A percentile compares a stretch with the other conserved stretches of the same genome.
Conservation (phyloP, 129 eudicot species). For the Flaveria trinervia region DNA sequence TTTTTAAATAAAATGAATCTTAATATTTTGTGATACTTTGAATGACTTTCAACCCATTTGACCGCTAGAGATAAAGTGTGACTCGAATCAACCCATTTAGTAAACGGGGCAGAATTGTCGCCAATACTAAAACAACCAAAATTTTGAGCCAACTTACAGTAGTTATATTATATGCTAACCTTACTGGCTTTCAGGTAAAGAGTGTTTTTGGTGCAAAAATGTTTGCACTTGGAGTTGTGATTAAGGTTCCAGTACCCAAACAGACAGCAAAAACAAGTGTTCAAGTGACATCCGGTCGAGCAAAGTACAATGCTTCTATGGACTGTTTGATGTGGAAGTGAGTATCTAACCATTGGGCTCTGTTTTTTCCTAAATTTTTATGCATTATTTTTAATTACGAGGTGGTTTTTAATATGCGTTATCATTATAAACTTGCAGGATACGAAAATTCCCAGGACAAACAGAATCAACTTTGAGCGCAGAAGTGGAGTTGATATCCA, state of each 20-base stretch:
- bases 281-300: slow-evolving; percentile 98
- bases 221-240: slow-evolving; percentile 99
- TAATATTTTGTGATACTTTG: background rate
- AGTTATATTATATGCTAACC: slow-evolving; percentile 3
- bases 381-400: background rate
- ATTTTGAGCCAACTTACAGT: background rate
- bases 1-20: background rate
- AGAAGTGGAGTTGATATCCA: slow-evolving; percentile 93
- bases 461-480: slow-evolving; percentile 98
- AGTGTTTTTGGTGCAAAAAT: slow-evolving; percentile 98
- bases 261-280: slow-evolving; percentile 98
- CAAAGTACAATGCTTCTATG: slow-evolving; percentile 86
- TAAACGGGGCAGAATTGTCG: background rate
- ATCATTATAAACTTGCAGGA: slow-evolving; percentile 49
- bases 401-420: background rate
- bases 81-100: background rate
- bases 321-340: slow-evolving; percentile 99
- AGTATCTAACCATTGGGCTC: slow-evolving; percentile 34
- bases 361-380: background rate
- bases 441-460: slow-evolving; percentile 96
- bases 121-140: background rate
- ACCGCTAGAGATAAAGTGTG: background rate
- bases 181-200: slow-evolving; percentile 63
- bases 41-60: background rate
- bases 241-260: slow-evolving; percentile 96